Conservation (phyloP, 768 basidiomycete genomes). For the Xerocomellus amylosporus region DNA sequence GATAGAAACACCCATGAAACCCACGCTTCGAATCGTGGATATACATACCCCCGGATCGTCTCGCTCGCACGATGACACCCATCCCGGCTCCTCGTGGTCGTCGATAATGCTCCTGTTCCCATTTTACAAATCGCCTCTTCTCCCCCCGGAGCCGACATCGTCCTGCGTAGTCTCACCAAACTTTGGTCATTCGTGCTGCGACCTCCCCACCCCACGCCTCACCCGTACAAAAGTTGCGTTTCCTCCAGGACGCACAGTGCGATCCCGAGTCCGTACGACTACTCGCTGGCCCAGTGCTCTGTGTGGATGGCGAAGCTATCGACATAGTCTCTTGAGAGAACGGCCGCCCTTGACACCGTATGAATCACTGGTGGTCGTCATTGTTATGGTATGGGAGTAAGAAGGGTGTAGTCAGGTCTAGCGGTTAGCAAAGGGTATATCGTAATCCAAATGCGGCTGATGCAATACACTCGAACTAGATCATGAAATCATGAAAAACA, state of each 20-base stretch:
- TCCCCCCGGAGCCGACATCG: constrained; percentile 82
- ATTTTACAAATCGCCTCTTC: constrained; percentile 84
- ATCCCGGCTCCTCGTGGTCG: constrained; percentile 71
- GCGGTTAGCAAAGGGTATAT: too few species aligned
- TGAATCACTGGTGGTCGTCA: too few species aligned
- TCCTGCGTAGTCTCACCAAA: constrained; percentile 81
- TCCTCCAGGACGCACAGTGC: constrained; percentile 91
- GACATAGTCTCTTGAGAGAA: too few species aligned
- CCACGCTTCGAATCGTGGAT: constrained; percentile 83
- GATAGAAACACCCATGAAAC: constrained; percentile 96
- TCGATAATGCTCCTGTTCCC: constrained; percentile 96
- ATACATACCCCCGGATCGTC: constrained; percentile 69
- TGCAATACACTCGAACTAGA: too few species aligned
- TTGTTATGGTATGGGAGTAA: too few species aligned
- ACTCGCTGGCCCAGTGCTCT: constrained; percentile 86
- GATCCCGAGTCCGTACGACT: constrained; percentile 82
- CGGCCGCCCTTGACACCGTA: too few species aligned
- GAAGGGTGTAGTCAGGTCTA: too few species aligned
- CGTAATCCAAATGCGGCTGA: too few species aligned
- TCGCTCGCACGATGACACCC: constrained; percentile 61
- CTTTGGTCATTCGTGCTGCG: constrained; percentile 84
- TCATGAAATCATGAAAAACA: too few species aligned
- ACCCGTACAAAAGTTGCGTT: constrained; percentile 60
- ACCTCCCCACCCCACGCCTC: constrained; percentile 55
- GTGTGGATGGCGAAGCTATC: too few species aligned